Base-by-base conservation (phyloP, 768 basidiomycete genomes). In the Sistotremastrum niveocremeum region DNA sequence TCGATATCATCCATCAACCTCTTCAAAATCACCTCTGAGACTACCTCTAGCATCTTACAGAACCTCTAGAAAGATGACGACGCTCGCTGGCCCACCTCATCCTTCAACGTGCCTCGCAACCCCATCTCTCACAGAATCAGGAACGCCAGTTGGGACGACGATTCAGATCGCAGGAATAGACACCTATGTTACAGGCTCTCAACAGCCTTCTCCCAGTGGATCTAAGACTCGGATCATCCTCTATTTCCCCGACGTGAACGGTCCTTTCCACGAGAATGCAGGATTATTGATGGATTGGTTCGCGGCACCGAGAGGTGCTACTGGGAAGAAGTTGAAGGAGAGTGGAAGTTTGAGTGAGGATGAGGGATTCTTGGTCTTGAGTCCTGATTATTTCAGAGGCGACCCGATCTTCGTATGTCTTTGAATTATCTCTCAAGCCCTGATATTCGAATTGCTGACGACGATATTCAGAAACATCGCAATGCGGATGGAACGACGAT, bases 211-310 rank as follows among this genome's bases (percentile, higher is more conserved):
- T 20, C 20, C 20, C 11, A 35, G 48, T 45, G 8, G 38, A 3
- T 51, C 52, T 5, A 66, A 65, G 50, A 56, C 56, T 44, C 73
- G 69, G 44, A 62, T 82, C 46, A 57, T 81, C 11, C 57, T 82
- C 28, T 81, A 66, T 63, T 71, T 76, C 49, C 51, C 77, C 0
- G 80, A 81, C 50, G 67, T 81, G 3, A 79, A 65, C 52, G 72
- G 80, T 1, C 72, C 79, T 2, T 69, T 78, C 47, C 77, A 65
- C 53, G 43, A 71, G 49, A 81, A 81, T 56, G 71, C 68, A 41
- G 64, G 77, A 57, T 62, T 80, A 20, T 46, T 82, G 4, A 76
- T 79, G 55, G 79, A 83, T 55, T 81, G 71, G 52, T 78, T 73
- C 49, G 20, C 20, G 20, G 20, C 20, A 20, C 20, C 20, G 20